Conservation (phyloP, 495 filamentous ascomycete species). For the Tuber umbilicatum region DNA sequence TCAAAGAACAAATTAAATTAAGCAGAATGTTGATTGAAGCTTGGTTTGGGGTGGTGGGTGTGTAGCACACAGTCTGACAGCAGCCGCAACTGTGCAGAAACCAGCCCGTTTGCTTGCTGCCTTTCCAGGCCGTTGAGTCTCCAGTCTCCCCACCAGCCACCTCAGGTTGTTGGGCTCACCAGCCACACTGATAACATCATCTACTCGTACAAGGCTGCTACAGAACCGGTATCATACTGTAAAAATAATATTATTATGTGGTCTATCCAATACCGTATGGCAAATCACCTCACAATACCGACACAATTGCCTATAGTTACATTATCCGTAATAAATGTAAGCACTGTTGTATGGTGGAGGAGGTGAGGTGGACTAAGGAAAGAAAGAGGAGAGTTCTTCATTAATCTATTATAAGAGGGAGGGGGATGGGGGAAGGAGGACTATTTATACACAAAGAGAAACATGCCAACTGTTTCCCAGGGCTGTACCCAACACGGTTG, state of each 20-base stretch:
- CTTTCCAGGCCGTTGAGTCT: neutral
- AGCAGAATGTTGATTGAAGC: neutral
- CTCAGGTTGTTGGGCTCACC: neutral
- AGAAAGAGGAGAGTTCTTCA: no score
- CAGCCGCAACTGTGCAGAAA: neutral
- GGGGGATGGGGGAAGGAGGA: no score
- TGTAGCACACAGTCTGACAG: constrained; percentile 2
- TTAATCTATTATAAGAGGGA: no score
- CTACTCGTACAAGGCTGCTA: neutral
- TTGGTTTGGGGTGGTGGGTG: neutral
- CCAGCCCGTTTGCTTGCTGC: neutral
- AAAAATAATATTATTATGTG: neutral
- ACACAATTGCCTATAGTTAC: neutral
- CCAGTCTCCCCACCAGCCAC: neutral
- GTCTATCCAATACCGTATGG: neutral
- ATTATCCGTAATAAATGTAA: neutral
- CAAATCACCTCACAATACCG: neutral
- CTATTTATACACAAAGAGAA: no score
- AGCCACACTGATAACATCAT: neutral
- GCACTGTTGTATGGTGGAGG: no score
- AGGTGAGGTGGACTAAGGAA: no score
- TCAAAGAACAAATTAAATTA: neutral
- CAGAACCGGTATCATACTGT: neutral
- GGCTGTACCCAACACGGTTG: no score
- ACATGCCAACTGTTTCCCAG: no score